Percentiles rank a stretch among this genome's conserved stretches.
These are phyloP conservation scores for Blepharisma undulans DNA, from an alignment of 169 alveolate genomes.

Conservation along the genomic window DNA sequence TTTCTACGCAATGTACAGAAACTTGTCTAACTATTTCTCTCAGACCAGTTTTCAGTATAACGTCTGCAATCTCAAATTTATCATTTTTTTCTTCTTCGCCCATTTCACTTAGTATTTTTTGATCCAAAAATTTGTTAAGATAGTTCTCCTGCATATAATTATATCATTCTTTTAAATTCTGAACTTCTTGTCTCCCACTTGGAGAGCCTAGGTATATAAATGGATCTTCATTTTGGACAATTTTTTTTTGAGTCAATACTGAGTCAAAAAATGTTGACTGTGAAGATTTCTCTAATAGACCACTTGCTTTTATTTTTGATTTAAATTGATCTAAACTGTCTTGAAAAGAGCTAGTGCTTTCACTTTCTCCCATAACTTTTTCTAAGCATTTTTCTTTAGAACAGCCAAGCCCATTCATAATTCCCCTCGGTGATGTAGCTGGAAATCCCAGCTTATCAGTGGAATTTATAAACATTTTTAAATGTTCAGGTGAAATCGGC, in stretches of 20 bases:
- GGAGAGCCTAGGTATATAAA: neutral
- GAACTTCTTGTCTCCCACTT: constrained; percentile 17
- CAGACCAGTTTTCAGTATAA: neutral
- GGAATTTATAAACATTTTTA: neutral
- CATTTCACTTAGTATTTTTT: neutral
- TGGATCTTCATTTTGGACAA: neutral
- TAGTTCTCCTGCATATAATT: constrained; percentile 6
- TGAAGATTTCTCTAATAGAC: no score
- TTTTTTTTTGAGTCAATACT: neutral
- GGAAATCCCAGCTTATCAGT: neutral
- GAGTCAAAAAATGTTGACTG: neutral
- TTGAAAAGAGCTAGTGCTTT: neutral
- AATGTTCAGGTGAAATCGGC: neutral
- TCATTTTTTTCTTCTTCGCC: neutral
- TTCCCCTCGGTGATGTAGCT: neutral
- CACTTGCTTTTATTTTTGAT: neutral
- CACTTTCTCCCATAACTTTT: neutral
- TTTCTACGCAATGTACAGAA: neutral
- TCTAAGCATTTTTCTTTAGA: neutral
- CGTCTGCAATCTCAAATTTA: neutral
- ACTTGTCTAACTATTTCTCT: neutral
- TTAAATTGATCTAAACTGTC: neutral
- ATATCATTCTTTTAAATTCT: neutral
- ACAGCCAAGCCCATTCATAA: neutral
- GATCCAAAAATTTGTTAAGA: neutral